These are phyloP conservation scores for Zasmidium cellare DNA, from an alignment of 2,329 filamentous ascomycete species.

Conservation along the genomic window DNA sequence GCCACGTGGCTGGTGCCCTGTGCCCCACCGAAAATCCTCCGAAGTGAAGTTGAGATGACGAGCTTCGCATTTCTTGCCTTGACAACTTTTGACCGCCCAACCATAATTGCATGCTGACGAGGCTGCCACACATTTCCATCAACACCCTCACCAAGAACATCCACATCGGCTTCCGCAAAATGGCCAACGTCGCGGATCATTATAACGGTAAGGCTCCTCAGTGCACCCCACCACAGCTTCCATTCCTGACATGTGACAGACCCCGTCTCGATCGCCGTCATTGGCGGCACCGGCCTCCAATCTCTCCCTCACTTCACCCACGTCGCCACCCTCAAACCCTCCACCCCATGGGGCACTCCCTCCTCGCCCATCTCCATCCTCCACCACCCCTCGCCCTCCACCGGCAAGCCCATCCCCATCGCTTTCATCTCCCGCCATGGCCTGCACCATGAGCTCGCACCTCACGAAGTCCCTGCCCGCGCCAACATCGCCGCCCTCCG, in stretches of 20 bases:
- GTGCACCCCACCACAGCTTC: not conserved
- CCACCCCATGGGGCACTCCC: slow-evolving; percentile 86
- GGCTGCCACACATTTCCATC: not conserved
- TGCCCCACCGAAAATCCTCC: too few species aligned
- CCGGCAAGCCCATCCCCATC: slow-evolving; percentile 61
- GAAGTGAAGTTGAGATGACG: too few species aligned
- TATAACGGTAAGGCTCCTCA: slow-evolving; percentile 29
- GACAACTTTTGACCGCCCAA: not conserved
- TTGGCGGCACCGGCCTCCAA: slow-evolving; percentile 80
- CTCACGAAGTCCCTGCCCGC: slow-evolving; percentile 90
- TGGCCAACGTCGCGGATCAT: slow-evolving; percentile 36
- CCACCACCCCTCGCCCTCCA: slow-evolving; percentile 75
- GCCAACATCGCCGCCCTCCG: slow-evolving; percentile 99
- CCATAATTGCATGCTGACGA: not conserved
- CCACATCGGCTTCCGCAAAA: slow-evolving; percentile 36
- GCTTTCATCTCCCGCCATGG: slow-evolving; percentile 96
- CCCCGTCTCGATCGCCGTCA: slow-evolving; percentile 53
- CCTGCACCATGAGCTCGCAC: slow-evolving; percentile 80
- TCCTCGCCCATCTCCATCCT: slow-evolving; percentile 80
- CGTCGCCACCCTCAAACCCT: slow-evolving; percentile 72
- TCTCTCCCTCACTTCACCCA: slow-evolving; percentile 84
- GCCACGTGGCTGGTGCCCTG: too few species aligned
- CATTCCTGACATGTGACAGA: slow-evolving; percentile 33
- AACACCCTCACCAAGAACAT: slow-evolving; percentile 12
- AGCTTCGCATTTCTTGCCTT: not conserved